Evolutionary conservation across 2,329 filamentous ascomycete genomes (phyloP), one percentile per base, ranked within the genome.

Genomic region (Thelonectria olida): DNA sequence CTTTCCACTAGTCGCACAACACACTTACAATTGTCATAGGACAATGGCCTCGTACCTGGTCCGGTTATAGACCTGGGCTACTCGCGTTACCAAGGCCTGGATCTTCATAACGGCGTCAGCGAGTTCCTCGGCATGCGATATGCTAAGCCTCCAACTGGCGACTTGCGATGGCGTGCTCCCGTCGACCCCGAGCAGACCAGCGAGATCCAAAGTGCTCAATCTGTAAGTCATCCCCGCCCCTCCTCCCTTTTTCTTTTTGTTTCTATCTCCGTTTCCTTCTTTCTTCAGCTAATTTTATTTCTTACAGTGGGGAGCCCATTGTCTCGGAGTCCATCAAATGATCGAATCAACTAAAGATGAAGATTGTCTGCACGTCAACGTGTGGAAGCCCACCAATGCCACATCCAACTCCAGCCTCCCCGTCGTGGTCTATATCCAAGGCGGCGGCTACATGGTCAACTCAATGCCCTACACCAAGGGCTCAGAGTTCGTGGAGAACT

Each of bases 401-500:
- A 70, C 66, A 1, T 54, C 61, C 1, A 38, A 60, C 5, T 69
- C 66, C 9, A 78, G 75, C 50, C 75, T 78, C 7, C 78, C 77
- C 2, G 77, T 80, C 25, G 73, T 76, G 75, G 67, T 81, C 9
- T 80, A 74, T 62, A 72, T 81, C 19, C 78, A 82, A 59, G 82
- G 82, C 9, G 82, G 82, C 1, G 82, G 83, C 31, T 86, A 84
- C 60, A 76, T 76, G 0, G 60, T 65, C 15, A 81, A 84, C 57
- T 74, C 78, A n/a, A 87, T 85, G 60, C 76, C 78, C 13, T 82
- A 84, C 71, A 84, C 79, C 72, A 84, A 86, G 69, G 84, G 82
- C 28, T 78, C 80, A 0, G 74, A 78, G 22, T 76, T 85, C 4
- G 76, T 86, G 20, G 71, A 77, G 25, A 71, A 72, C 63, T 85